Evolutionary conservation across 176 grass and related monocot species (phyloP), one percentile per base, ranked within the genome.

Genomic region (Zoysia japonica): DNA sequence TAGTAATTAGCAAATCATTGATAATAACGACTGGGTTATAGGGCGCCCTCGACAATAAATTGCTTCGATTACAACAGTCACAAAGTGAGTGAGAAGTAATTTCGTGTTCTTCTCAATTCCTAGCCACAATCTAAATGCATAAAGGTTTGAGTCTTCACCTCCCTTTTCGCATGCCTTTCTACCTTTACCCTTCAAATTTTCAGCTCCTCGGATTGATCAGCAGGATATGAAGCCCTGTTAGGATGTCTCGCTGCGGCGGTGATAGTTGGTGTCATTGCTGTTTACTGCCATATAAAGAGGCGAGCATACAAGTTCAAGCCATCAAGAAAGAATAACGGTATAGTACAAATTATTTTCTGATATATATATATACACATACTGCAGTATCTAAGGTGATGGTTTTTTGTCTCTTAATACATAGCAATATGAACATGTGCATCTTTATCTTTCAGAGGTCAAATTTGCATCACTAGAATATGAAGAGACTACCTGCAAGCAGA

Each of bases 401-500:
- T 71, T 80, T 77, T 85, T 72, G 67, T 8, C 49, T 38, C 37
- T 9, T 70, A 70, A 37, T 51, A 28, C 28, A 28, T 28, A 88
- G 17, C n/a, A 11, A 41, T 67, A 67, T 67, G 44, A 6, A 6
- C 8, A 60, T 77, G 10, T 19, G 7, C 60, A 85, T 71, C 43
- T 3, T 76, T 85, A 46, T 60, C n/a, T 72, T 56, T 61, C 83
- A 85, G 87, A 85, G 68, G 16, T 78, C 9, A 44, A 54, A n/a
- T 77, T 50, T 11, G 71, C 7, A 75, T 90, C 91, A 9, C 64
- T 83, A 40, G 88, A 86, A 77, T 74, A 83, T 69, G 76, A 88
- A 57, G 91, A 85, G 71, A 38, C 59, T 53, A 78, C 60, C 64
- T 86, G 85, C 84, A 88, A 80, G 51, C 44, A 85, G 47, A 93